Conservation (phyloP, 2,329 filamentous ascomycete genomes). For the Pyricularia sp. region DNA sequence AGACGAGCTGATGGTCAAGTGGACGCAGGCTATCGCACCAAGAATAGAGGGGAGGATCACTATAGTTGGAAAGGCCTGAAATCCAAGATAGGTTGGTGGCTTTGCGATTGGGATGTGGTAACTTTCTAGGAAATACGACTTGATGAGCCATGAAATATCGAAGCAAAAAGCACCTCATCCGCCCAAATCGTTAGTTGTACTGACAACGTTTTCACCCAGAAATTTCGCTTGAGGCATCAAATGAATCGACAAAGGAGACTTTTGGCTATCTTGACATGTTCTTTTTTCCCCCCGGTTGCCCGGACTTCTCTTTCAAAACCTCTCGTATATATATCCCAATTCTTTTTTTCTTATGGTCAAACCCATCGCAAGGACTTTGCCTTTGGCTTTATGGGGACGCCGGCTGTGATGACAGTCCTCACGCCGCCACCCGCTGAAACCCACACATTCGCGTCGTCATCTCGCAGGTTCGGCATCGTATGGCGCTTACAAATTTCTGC, state of each 20-base stretch:
- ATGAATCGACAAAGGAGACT: not conserved
- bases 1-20: constrained; percentile 50
- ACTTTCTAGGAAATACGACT: not conserved
- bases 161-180: not conserved
- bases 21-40: constrained; percentile 72
- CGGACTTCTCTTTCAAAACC: not conserved
- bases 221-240: not conserved
- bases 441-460: not conserved
- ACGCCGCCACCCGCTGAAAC: not conserved
- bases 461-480: not conserved
- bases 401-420: not conserved
- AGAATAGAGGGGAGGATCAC: constrained; percentile 63
- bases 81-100: not conserved
- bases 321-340: not conserved
- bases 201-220: not conserved
- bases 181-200: not conserved
- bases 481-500: not conserved
- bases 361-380: not conserved
- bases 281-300: not conserved
- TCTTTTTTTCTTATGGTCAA: not conserved
- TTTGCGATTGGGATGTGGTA: not conserved
- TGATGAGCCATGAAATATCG: not conserved
- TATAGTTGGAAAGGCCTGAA: constrained; percentile 19
- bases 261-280: not conserved
- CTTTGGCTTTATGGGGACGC: not conserved